Evolutionary conservation across 805 yeast genomes (phyloP).

Genomic region (Yamadazyma phyllophila): DNA sequence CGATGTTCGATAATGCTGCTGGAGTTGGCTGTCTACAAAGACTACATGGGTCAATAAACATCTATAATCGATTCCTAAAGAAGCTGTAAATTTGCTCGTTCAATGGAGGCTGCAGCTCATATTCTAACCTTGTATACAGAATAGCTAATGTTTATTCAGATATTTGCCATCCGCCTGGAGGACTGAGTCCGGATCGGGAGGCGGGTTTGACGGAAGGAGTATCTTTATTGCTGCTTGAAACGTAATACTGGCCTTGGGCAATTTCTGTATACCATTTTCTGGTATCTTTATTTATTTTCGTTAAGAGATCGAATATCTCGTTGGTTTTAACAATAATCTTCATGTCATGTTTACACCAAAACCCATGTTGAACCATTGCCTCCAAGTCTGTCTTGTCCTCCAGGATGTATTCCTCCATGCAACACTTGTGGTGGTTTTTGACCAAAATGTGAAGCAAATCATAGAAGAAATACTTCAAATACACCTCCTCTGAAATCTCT

Average conservation of each 20-base stretch:
- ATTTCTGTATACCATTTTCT: conserved; percentile 7
- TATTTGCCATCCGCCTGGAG: conserved; percentile 19
- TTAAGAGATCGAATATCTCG: conserved; percentile 18
- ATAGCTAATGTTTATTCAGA: not conserved
- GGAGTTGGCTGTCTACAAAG: too few species aligned
- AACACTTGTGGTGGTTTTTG: conserved; percentile 28
- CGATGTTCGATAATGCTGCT: too few species aligned
- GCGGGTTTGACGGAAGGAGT: not conserved
- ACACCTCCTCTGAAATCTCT: conserved; percentile 18
- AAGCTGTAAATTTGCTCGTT: too few species aligned
- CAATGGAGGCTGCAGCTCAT: too few species aligned
- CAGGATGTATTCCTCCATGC: conserved; percentile 30
- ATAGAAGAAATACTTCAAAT: conserved; percentile 24
- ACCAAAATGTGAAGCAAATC: conserved; percentile 22
- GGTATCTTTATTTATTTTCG: conserved; percentile 2
- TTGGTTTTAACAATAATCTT: conserved; percentile 21
- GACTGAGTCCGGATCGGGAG: conserved; percentile 9
- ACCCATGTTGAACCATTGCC: conserved; percentile 32
- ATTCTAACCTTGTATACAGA: too few species aligned
- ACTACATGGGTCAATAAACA: too few species aligned
- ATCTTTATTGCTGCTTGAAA: not conserved
- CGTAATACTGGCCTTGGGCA: conserved; percentile 9
- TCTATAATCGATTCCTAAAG: too few species aligned
- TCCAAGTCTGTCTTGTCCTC: conserved; percentile 25
- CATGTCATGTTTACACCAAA: conserved; percentile 25